Percentiles rank a stretch among this genome's conserved stretches.
Evolutionary conservation across 2,329 filamentous ascomycete genomes (phyloP).

Genomic region (Ophiostoma angusticollis): DNA sequence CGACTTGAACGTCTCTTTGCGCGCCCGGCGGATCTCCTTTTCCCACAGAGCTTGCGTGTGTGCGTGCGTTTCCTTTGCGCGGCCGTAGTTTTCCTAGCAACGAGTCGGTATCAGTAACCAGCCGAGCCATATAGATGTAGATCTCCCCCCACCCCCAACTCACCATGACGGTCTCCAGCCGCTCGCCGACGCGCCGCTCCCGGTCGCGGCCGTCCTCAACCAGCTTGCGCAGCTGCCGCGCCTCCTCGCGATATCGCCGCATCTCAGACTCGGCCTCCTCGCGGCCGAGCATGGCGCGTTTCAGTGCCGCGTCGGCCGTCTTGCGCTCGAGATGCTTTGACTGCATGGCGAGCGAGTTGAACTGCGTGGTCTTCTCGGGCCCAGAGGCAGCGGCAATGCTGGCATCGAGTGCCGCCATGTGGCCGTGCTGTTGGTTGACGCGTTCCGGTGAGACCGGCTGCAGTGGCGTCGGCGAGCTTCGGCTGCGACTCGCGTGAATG

Average conservation of each 20-base stretch:
- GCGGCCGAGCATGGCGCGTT: constrained; percentile 52
- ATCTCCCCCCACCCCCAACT: too few species aligned
- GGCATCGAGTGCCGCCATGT: background rate
- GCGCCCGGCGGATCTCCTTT: constrained; percentile 56
- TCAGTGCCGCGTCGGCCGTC: constrained; percentile 51
- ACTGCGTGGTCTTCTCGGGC: constrained; percentile 57
- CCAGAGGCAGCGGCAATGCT: constrained; percentile 29
- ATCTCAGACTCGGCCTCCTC: constrained; percentile 62
- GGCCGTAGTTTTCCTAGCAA: constrained; percentile 53
- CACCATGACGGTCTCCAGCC: constrained; percentile 58
- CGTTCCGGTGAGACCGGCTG: constrained; percentile 51
- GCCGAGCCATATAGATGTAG: too few species aligned
- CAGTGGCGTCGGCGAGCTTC: constrained; percentile 42
- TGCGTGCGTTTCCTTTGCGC: constrained; percentile 55
- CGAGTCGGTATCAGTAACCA: too few species aligned
- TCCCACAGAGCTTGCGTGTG: constrained; percentile 58
- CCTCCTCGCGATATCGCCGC: constrained; percentile 50
- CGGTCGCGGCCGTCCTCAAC: constrained; percentile 53
- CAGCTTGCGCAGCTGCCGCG: constrained; percentile 39
- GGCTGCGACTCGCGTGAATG: constrained; percentile 32
- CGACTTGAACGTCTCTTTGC: constrained; percentile 65
- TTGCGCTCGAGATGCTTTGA: constrained; percentile 51
- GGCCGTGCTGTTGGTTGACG: constrained; percentile 35
- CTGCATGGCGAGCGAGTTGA: constrained; percentile 52
- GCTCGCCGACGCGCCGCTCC: constrained; percentile 52